Evolutionary conservation across 257 asterid species (phyloP).

Genomic region (Cruciata laevipes): DNA sequence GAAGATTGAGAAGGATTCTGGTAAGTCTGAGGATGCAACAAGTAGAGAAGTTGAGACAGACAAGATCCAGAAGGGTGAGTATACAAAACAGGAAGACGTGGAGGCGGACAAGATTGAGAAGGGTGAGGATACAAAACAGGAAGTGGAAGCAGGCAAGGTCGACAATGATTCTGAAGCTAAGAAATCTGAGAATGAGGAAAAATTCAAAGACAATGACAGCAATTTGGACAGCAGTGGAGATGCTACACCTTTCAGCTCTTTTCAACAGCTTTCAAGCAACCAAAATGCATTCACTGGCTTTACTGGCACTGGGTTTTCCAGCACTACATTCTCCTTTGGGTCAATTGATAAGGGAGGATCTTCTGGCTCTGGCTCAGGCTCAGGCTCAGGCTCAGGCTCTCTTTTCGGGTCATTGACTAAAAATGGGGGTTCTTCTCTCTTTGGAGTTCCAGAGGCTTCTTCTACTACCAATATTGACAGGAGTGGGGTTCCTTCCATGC

Average conservation of each 20-base stretch:
- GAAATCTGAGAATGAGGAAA: constrained; percentile 27
- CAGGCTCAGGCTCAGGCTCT: constrained; percentile 41
- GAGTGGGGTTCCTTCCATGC: constrained; percentile 54
- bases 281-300: constrained; percentile 91
- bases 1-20: constrained; percentile 20
- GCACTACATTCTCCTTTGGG: constrained; percentile 71
- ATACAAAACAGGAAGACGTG: constrained; percentile 24
- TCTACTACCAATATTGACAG: constrained; percentile 31
- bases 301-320: constrained; percentile 79
- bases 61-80: constrained; percentile 26
- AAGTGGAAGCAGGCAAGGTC: constrained; percentile 17
- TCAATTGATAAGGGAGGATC: constrained; percentile 43
- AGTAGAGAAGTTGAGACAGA: constrained; percentile 31
- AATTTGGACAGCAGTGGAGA: constrained; percentile 40
- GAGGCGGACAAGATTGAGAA: constrained; percentile 24
- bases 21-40: constrained; percentile 8
- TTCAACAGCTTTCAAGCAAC: constrained; percentile 64
- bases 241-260: constrained; percentile 59
- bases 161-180: constrained; percentile 28
- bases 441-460: constrained; percentile 32
- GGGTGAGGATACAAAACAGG: constrained; percentile 5
- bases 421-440: constrained; percentile 30
- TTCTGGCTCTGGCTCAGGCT: constrained; percentile 7
- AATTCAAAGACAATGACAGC: constrained; percentile 29
- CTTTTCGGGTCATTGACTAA: constrained; percentile 31